Percentiles rank a stretch among this genome's conserved stretches.
These are phyloP conservation scores for Clathrospora elynae DNA, from an alignment of 2,329 filamentous ascomycete genomes.

Conservation along the genomic window DNA sequence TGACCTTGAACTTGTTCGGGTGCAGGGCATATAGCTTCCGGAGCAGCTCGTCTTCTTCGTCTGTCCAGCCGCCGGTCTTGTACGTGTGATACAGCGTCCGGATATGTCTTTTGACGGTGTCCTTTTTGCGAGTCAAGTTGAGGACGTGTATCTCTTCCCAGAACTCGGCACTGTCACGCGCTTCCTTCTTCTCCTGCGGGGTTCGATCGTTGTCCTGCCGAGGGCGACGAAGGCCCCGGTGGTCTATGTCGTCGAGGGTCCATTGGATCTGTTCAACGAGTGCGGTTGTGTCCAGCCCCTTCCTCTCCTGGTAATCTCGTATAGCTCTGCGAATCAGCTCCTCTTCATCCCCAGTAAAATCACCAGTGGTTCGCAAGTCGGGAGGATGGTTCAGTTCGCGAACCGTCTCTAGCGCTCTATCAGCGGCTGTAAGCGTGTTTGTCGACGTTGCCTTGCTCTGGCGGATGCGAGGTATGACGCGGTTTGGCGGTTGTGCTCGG, in stretches of 20 bases:
- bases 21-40: constrained; percentile 54
- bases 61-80: constrained; percentile 65
- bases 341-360: constrained; percentile 28
- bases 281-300: constrained; percentile 17
- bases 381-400: constrained; percentile 22
- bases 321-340: constrained; percentile 33
- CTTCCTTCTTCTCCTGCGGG: constrained; percentile 6
- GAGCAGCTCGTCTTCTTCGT: constrained; percentile 63
- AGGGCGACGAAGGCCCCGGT: not conserved
- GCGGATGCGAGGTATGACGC: constrained; percentile 1
- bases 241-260: constrained; percentile 2
- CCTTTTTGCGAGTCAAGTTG: constrained; percentile 41
- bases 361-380: constrained; percentile 20
- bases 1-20: constrained; percentile 64
- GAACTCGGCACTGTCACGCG: constrained; percentile 27
- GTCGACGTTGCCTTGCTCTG: not conserved
- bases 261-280: constrained; percentile 32
- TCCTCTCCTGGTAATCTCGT: constrained; percentile 25
- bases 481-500: not conserved
- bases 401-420: constrained; percentile 16
- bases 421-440: constrained; percentile 16
- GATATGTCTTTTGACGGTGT: constrained; percentile 51
- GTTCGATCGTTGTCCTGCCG: constrained; percentile 3
- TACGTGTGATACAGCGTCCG: constrained; percentile 71
- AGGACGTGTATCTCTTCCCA: constrained; percentile 41